Conservation (phyloP, 1,139 yeast species). For the Hyphopichia pseudoburtonii region DNA sequence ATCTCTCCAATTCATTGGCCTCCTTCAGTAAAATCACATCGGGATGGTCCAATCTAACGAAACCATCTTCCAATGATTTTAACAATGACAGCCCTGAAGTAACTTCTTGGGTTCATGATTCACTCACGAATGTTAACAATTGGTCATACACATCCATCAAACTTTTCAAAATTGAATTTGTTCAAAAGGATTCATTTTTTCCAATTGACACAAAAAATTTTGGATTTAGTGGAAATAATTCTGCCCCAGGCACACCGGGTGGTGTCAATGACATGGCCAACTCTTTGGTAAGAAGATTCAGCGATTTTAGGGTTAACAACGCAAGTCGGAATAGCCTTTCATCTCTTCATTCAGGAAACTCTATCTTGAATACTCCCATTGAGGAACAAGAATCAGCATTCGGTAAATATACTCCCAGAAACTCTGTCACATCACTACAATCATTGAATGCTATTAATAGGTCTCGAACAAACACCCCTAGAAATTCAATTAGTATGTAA, state of each 20-base stretch:
- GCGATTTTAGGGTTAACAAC: conserved; percentile 39
- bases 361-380: conserved; percentile 25
- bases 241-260: conserved; percentile 33
- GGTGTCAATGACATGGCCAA: conserved; percentile 57
- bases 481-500: conserved; percentile 37
- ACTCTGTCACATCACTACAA: conserved; percentile 41
- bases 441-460: conserved; percentile 44
- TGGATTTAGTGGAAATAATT: conserved; percentile 13
- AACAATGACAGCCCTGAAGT: conserved; percentile 8
- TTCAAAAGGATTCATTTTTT: conserved; percentile 40
- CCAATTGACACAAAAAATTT: conserved; percentile 23
- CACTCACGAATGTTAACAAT: conserved; percentile 37
- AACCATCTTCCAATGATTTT: conserved; percentile 11
- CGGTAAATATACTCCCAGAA: conserved; percentile 19
- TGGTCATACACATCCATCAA: conserved; percentile 68
- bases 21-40: conserved; percentile 46
- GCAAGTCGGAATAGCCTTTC: conserved; percentile 23
- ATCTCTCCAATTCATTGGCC: conserved; percentile 41
- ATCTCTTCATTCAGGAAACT: conserved; percentile 18
- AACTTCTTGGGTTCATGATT: conserved; percentile 22
- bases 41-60: conserved; percentile 36
- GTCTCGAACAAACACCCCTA: conserved; percentile 38
- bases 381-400: conserved; percentile 30
- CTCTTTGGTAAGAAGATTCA: conserved; percentile 46
- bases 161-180: conserved; percentile 56